These are phyloP conservation scores for Ceratobasidium theobromae DNA, from an alignment of 1,284 basidiomycete genomes.

Conservation along the genomic window DNA sequence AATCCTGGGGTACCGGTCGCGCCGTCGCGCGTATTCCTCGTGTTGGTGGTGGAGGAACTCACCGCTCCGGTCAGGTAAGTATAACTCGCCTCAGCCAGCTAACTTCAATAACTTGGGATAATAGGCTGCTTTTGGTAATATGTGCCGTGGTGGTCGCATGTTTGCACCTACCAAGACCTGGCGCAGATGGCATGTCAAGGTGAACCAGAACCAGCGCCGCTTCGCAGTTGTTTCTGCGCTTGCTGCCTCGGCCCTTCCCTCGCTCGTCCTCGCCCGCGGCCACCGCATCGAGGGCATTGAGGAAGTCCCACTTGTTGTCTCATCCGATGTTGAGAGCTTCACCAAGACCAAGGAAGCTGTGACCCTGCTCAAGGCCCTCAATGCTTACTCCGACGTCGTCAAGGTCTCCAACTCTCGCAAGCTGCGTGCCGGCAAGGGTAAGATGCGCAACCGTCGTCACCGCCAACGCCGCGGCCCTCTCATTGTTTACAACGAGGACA, in stretches of 20 bases:
- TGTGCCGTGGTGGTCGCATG: slow-evolving; percentile 99
- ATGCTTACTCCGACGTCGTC: slow-evolving; percentile 91
- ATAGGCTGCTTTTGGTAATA: slow-evolving; percentile 98
- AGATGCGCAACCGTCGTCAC: slow-evolving; percentile 96
- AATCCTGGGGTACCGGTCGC: slow-evolving; percentile 99
- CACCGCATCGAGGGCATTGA: slow-evolving; percentile 98
- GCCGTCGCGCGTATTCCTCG: slow-evolving; percentile 99
- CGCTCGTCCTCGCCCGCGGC: slow-evolving; percentile 97
- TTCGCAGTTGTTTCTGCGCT: slow-evolving; percentile 98
- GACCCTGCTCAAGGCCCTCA: slow-evolving; percentile 85
- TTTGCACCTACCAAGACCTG: slow-evolving; percentile 99
- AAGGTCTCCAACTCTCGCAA: slow-evolving; percentile 99
- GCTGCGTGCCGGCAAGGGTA: slow-evolving; percentile 96
- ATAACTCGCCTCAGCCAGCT: not conserved
- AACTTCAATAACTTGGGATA: not conserved
- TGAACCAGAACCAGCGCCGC: slow-evolving; percentile 98
- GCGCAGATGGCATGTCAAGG: slow-evolving; percentile 99
- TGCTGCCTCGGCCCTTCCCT: slow-evolving; percentile 96
- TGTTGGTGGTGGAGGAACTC: slow-evolving; percentile 98
- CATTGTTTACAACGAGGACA: slow-evolving; percentile 97
- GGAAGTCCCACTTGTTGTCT: slow-evolving; percentile 94
- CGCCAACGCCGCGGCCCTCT: slow-evolving; percentile 97
- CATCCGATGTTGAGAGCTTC: slow-evolving; percentile 78
- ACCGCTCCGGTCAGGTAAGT: slow-evolving; percentile 91
- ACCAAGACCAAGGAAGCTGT: slow-evolving; percentile 98